Evolutionary conservation across 129 eudicot genomes (phyloP).

Genomic region (Artemisia argyi): DNA sequence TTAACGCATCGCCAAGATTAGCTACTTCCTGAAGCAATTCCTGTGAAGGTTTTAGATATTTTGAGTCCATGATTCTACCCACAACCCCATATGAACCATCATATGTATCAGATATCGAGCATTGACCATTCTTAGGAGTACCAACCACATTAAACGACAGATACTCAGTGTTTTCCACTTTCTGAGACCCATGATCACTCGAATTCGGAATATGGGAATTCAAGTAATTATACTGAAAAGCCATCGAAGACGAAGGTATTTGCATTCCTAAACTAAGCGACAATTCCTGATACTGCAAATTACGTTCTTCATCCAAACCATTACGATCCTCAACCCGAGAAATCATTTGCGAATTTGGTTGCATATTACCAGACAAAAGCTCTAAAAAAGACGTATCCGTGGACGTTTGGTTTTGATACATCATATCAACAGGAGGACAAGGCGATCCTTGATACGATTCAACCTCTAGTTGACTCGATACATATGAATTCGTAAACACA

Average conservation of each 20-base stretch:
- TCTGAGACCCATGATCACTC: constrained; percentile 40
- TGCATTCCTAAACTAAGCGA: constrained; percentile 82
- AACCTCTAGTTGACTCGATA: constrained; percentile 16
- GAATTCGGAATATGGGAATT: constrained; percentile 46
- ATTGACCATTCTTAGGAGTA: constrained; percentile 36
- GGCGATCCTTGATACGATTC: constrained; percentile 54
- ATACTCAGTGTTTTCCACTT: constrained; percentile 47
- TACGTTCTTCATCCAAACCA: constrained; percentile 25
- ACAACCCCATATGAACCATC: constrained; percentile 47
- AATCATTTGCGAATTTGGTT: constrained; percentile 39
- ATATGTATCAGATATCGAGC: constrained; percentile 34
- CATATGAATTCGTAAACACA: constrained; percentile 48
- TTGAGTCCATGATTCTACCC: constrained; percentile 52
- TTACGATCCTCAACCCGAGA: constrained; percentile 32
- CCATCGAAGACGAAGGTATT: constrained; percentile 46
- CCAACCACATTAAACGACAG: constrained; percentile 56
- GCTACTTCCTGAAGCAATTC: constrained; percentile 77
- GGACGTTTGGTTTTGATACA: constrained; percentile 50
- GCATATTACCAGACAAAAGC: constrained; percentile 51
- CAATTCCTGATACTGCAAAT: constrained; percentile 60
- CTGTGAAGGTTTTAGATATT: constrained; percentile 75
- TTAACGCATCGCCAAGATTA: constrained; percentile 61
- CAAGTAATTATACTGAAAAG: constrained; percentile 53
- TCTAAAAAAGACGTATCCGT: constrained; percentile 44
- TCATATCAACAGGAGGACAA: constrained; percentile 47